These are phyloP conservation scores for Vaccinium myrtillus DNA, from an alignment of 148 eudicot genomes.

Conservation along the genomic window DNA sequence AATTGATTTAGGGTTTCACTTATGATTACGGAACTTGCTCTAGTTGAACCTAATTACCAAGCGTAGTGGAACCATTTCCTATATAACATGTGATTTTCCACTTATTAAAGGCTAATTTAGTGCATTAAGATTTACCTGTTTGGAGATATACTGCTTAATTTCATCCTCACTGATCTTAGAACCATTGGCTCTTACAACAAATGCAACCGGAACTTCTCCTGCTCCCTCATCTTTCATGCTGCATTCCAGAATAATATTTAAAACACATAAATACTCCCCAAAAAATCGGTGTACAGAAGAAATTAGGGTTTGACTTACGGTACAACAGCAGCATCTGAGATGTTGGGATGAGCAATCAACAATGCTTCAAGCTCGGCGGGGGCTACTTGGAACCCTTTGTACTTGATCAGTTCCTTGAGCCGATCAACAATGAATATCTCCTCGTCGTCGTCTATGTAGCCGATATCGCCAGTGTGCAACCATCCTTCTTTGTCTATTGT, in stretches of 20 bases:
- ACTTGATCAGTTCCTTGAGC: constrained; percentile 82
- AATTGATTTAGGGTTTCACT: no score
- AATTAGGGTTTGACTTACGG: constrained; percentile 45
- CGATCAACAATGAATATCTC: constrained; percentile 86
- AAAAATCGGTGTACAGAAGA: not conserved
- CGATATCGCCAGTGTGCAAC: constrained; percentile 92
- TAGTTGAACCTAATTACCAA: no score
- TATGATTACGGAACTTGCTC: no score
- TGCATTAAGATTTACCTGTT: no score
- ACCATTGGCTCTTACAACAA: constrained; percentile 64
- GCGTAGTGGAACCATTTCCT: no score
- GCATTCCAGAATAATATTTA: constrained; percentile 7
- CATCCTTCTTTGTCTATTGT: constrained; percentile 81
- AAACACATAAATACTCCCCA: not conserved
- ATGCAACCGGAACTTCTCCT: constrained; percentile 91
- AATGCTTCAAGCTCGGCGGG: constrained; percentile 92
- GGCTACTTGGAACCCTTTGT: constrained; percentile 88
- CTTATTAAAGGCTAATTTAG: no score
- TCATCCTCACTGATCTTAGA: constrained; percentile 54
- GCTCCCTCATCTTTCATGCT: constrained; percentile 81
- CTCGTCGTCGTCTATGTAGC: constrained; percentile 76
- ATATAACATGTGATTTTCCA: no score
- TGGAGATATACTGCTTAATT: constrained; percentile 57
- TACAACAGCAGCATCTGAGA: constrained; percentile 92
- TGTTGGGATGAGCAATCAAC: constrained; percentile 58